Base-by-base conservation (phyloP, 495 filamentous ascomycete genomes). In the Hypoxylon intermedium region DNA sequence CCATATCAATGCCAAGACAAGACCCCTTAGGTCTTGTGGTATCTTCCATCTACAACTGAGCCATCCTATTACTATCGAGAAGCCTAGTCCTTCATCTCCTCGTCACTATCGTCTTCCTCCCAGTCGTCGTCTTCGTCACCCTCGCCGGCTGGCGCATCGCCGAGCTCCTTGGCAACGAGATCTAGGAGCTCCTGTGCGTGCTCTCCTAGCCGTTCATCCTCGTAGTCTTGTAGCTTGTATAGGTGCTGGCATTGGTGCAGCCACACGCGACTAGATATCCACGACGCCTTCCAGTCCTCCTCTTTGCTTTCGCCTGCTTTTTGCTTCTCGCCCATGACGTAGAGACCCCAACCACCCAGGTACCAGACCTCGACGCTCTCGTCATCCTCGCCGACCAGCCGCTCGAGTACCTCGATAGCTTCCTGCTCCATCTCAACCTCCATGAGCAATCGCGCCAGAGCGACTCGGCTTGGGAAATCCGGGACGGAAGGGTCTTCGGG, bases 331-430 rank as follows among this genome's bases (percentile, higher is more conserved):
- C 89, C 92, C 52, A 89, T 75, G 50, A 94, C 79, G 67, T 90
- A 89, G 53, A 91, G 79, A 52, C 89, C 89, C 89, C 93, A 99
- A 7, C 95, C 95, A 26, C 95, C 93, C 2, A 98, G 79, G 76
- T 99, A 99, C 92, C 92, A 96, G 1, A 89, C 89, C 73, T 99
- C 95, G 9, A 97, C 91, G 73, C 93, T 92, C 60, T 86, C 81
- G 70, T 99, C 95, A 60, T 98, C 92, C 72, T 98, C 95, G 4
- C 79, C 72, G 13, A 96, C 85, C 44, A 99, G 71, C 44, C 90
- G 78, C 63, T 96, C 91, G 38, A 97, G 78, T 6, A 97, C 91
- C 44, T 89, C 86, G 18, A 96, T 79, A 3, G 94, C 95, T 57
- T 90, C 84, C 49, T 90, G 82, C 67, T 91, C 87, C 88, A 96